Evolutionary conservation across 2,329 filamentous ascomycete species (phyloP), one percentile per base, ranked within the genome.

Genomic region (Cercospora sp.): DNA sequence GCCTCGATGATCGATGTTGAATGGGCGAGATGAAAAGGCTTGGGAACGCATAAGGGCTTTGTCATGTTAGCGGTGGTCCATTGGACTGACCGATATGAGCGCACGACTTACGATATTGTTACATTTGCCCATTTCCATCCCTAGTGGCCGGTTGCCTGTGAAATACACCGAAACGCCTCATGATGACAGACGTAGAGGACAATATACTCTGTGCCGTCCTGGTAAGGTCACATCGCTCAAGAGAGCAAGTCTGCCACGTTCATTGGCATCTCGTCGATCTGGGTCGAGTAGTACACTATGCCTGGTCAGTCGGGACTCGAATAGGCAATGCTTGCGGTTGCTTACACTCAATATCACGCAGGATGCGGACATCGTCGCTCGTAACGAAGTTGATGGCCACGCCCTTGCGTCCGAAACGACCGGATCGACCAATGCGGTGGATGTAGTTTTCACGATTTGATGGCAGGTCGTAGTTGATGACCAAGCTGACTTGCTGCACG

Each of bases 361-460:
- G 86, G 79, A 99, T 99, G 79, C 95, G 91, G 68, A 99, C 95
- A 79, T 99, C 95, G 76, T 99, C 95, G 78, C 92, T 96, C 2
- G 95, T 99, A 73, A 99, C 95, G 78, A 99, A 99, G 85, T 99
- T 99, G 86, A 99, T 99, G 42, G 95, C 95, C 73, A 99, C 95
- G 87, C 95, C 95, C 85, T 99, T 99, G 77, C 95, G 89, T 76
- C 95, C 95, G 77, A 99, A 99, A 74, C 95, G 89, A 75, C 95
- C 95, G 79, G 92, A 95, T 79, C 95, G 90, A 79, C 95, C 95
- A 76, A 99, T 99, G 75, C 95, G 91, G 85, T 99, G 95, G 81
- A 99, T 98, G 82, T 99, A 99, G 84, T 99, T 99, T 83, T 99
- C 95, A 86, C 95, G 93, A 82, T 99, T 98, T 82, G 91, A 95